Evolutionary conservation across 2,329 filamentous ascomycete genomes (phyloP).

Genomic region (Colletotrichum tabaci): DNA sequence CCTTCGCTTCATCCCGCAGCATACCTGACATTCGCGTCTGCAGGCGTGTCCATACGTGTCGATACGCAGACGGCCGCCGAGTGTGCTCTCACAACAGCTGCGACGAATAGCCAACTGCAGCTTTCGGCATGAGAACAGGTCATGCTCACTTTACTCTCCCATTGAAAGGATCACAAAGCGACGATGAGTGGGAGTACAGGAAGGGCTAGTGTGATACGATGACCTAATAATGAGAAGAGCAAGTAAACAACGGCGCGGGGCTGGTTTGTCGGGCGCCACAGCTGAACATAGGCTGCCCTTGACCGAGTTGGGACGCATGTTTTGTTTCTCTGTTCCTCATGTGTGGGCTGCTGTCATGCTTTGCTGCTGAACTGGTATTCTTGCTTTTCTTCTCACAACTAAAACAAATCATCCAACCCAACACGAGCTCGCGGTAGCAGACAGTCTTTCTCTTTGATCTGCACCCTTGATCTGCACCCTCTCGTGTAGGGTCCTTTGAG

Average conservation of each 20-base stretch:
- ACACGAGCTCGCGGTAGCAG: background rate
- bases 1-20: background rate
- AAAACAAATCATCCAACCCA: background rate
- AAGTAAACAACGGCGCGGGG: background rate
- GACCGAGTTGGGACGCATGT: background rate
- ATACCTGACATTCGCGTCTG: background rate
- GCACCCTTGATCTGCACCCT: background rate
- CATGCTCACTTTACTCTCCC: conserved; percentile 1
- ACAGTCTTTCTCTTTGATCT: background rate
- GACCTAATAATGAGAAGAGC: background rate
- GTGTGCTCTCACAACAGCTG: conserved; percentile 17
- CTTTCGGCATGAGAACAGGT: background rate
- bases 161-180: background rate
- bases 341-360: background rate
- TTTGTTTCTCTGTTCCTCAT: background rate
- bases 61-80: background rate
- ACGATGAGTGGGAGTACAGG: background rate
- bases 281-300: conserved; percentile 24
- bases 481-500: conserved; percentile 2
- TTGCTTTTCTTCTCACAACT: conserved; percentile 1
- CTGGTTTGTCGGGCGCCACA: conserved; percentile 25
- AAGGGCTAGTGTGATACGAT: background rate
- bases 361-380: background rate
- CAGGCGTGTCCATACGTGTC: conserved; percentile 4
- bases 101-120: background rate